phyloP scores from a whole-genome alignment of 495 filamentous ascomycete genomes.

The Barbatosphaeria neglecta region DNA sequence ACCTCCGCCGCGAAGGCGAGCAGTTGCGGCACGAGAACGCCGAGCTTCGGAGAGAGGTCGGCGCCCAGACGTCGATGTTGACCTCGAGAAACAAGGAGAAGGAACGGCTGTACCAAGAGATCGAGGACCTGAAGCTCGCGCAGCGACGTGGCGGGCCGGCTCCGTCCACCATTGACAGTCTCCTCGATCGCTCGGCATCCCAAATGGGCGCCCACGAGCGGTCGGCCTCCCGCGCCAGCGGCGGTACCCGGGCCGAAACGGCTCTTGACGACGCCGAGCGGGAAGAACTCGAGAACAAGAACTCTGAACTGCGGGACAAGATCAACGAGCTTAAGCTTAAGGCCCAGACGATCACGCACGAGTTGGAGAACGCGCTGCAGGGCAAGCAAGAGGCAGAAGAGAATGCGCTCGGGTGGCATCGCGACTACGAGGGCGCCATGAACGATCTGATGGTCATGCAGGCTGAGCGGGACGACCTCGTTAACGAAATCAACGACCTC shows the following conservation, averaged over 20 bases:
- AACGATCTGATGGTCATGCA: slow-evolving; percentile 75
- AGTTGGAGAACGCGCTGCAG: slow-evolving; percentile 56
- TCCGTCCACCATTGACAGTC: slow-evolving; percentile 70
- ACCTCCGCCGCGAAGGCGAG: slow-evolving; percentile 50
- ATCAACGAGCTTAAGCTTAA: slow-evolving; percentile 73
- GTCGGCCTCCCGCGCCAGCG: slow-evolving; percentile 61
- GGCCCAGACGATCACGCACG: slow-evolving; percentile 65
- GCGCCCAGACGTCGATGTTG: slow-evolving; percentile 94
- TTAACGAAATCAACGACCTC: slow-evolving; percentile 65
- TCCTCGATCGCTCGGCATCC: slow-evolving; percentile 85
- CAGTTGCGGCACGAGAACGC: slow-evolving; percentile 86
- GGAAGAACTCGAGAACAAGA: slow-evolving; percentile 73
- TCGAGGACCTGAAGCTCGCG: slow-evolving; percentile 86
- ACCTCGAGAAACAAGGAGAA: slow-evolving; percentile 92
- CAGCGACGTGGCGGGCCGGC: slow-evolving; percentile 52
- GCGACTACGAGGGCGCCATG: slow-evolving; percentile 62
- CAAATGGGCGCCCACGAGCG: slow-evolving; percentile 56
- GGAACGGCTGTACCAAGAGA: slow-evolving; percentile 89
- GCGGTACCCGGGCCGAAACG: slow-evolving; percentile 50
- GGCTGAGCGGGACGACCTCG: slow-evolving; percentile 74
- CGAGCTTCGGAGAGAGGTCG: slow-evolving; percentile 80
- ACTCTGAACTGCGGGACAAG: slow-evolving; percentile 74
- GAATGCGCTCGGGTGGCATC: slow-evolving; percentile 52
- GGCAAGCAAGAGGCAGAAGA: slow-evolving; percentile 49
- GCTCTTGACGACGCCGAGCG: slow-evolving; percentile 67